phyloP scores from a whole-genome alignment of 1,284 basidiomycete genomes.

The Cryptococcus depauperatus region DNA sequence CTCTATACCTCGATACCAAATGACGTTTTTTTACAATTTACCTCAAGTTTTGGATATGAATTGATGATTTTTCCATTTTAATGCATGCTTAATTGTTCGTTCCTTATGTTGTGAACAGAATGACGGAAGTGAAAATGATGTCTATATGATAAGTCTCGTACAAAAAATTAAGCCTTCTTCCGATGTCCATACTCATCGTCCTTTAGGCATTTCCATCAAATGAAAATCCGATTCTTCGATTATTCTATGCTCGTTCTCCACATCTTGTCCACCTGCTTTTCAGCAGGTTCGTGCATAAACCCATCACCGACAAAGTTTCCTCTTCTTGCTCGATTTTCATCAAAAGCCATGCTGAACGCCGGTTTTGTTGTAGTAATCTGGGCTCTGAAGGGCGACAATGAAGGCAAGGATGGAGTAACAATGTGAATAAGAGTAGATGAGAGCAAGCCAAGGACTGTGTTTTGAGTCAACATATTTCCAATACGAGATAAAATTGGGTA shows the following conservation, averaged over 20 bases:
- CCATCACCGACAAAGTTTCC: constrained; percentile 20
- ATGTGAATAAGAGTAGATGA: constrained; percentile 18
- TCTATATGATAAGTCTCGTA: no score
- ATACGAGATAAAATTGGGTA: neutral
- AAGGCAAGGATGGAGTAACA: constrained; percentile 13
- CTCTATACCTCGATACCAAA: no score
- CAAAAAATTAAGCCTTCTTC: neutral
- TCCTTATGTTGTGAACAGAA: no score
- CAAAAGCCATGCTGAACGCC: neutral
- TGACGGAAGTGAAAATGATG: no score
- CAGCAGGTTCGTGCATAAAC: constrained; percentile 10
- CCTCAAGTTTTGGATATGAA: no score
- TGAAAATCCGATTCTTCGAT: no score
- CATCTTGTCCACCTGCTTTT: neutral
- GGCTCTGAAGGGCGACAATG: constrained; percentile 5
- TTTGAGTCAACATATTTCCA: neutral
- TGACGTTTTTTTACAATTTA: no score
- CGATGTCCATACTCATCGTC: neutral
- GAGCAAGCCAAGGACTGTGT: constrained; percentile 20
- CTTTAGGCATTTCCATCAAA: neutral
- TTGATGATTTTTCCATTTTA: no score
- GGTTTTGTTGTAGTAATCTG: constrained; percentile 15
- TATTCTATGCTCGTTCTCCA: neutral
- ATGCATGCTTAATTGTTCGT: no score
- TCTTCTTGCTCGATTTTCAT: constrained; percentile 26